Conservation (phyloP, 192 early-diverging fungal species). For the Coemansia furcata region DNA sequence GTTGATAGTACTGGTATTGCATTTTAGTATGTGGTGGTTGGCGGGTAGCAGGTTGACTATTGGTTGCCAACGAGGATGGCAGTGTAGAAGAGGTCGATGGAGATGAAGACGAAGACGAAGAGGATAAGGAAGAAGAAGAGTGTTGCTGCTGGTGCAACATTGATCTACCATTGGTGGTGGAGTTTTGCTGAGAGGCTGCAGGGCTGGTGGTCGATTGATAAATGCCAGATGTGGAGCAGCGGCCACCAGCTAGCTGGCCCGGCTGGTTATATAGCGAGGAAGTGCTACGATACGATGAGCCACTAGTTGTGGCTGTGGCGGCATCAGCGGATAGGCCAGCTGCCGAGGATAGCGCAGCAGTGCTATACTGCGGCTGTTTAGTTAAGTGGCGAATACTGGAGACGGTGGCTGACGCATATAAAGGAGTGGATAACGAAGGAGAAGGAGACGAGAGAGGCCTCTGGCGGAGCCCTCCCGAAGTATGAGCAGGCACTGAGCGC, state of each 20-base stretch:
- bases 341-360: neutral
- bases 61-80: neutral
- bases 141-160: neutral
- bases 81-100: neutral
- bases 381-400: neutral
- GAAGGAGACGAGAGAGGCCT: neutral
- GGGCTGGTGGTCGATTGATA: neutral
- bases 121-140: neutral
- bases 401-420: neutral
- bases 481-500: neutral
- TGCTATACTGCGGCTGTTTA: neutral
- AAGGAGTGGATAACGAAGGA: neutral
- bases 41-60: neutral
- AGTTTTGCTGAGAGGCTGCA: neutral
- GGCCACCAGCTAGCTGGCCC: neutral
- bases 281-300: neutral
- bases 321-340: neutral
- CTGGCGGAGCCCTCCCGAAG: neutral
- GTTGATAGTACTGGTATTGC: neutral
- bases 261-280: neutral
- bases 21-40: conserved; percentile 3
- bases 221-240: neutral
- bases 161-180: neutral
- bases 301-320: neutral
- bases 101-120: neutral